Conservation (phyloP, 108 stramenopile genomes). For the Stephanodiscus minutulus region DNA sequence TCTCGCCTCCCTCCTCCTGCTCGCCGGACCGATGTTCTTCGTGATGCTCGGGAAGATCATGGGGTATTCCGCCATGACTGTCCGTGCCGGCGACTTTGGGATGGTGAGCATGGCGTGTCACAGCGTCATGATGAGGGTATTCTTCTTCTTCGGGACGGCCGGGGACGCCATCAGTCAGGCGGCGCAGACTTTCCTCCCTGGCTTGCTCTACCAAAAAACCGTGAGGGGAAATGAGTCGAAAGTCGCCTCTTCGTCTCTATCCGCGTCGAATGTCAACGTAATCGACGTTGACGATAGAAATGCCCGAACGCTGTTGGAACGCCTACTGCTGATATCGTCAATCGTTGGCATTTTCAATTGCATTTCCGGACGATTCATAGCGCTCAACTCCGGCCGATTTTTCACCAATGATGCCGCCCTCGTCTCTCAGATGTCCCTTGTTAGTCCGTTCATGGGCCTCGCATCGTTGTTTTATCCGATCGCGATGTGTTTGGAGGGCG, state of each 20-base stretch:
- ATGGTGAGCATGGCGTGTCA: slow-evolving; percentile 79
- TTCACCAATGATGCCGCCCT: slow-evolving; percentile 51
- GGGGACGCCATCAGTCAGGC: slow-evolving; percentile 87
- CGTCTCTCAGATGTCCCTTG: slow-evolving; percentile 51
- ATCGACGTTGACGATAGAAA: slow-evolving; percentile 10
- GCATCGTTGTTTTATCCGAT: slow-evolving; percentile 74
- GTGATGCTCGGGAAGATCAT: slow-evolving; percentile 76
- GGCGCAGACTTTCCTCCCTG: slow-evolving; percentile 90
- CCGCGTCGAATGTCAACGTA: neutral
- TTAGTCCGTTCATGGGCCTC: slow-evolving; percentile 47
- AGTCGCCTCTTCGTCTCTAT: neutral
- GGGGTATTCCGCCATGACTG: slow-evolving; percentile 79
- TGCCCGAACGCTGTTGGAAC: slow-evolving; percentile 38
- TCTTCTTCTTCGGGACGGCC: slow-evolving; percentile 92
- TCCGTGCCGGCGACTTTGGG: slow-evolving; percentile 77
- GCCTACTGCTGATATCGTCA: slow-evolving; percentile 36
- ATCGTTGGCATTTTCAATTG: slow-evolving; percentile 31
- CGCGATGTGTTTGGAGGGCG: slow-evolving; percentile 77
- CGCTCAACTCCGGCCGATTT: slow-evolving; percentile 47
- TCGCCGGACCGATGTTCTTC: slow-evolving; percentile 88
- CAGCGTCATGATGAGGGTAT: slow-evolving; percentile 87
- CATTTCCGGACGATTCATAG: slow-evolving; percentile 51
- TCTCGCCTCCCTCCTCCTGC: slow-evolving; percentile 58
- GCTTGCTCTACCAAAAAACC: slow-evolving; percentile 52
- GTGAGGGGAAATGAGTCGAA: slow-evolving; percentile 18